These are phyloP conservation scores for Metarhizium brunneum DNA, from an alignment of 2,329 filamentous ascomycete genomes.

Conservation along the genomic window DNA sequence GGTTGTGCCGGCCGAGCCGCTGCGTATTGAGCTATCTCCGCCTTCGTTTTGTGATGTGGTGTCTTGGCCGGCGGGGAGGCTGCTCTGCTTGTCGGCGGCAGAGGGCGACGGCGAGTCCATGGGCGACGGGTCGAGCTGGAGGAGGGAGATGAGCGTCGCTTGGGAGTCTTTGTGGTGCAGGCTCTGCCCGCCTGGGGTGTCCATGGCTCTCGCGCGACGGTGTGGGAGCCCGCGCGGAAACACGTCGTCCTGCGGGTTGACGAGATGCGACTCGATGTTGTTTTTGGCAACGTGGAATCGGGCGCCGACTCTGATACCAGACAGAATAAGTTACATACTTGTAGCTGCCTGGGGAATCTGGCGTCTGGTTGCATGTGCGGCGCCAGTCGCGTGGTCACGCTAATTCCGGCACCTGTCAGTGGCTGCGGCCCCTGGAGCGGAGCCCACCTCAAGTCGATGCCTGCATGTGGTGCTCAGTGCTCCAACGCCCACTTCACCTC, in stretches of 20 bases:
- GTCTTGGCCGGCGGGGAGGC: constrained; percentile 21
- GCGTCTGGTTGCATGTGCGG: background rate
- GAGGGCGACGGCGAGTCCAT: constrained; percentile 46
- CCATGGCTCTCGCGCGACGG: constrained; percentile 5
- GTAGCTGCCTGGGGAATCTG: background rate
- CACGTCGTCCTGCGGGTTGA: too few species aligned
- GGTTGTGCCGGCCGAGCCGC: constrained; percentile 31
- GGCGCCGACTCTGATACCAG: too few species aligned
- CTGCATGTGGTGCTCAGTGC: too few species aligned
- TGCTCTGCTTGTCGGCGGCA: constrained; percentile 14
- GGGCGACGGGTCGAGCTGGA: constrained; percentile 74
- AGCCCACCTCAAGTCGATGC: background rate
- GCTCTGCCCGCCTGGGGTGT: constrained; percentile 4
- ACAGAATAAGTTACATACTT: too few species aligned
- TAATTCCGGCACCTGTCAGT: background rate
- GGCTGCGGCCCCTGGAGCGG: background rate
- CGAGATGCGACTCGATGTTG: too few species aligned
- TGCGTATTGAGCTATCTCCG: constrained; percentile 23
- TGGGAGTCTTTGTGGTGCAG: constrained; percentile 31
- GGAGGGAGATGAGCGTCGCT: constrained; percentile 55
- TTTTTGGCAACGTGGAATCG: too few species aligned
- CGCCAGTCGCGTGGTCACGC: background rate
- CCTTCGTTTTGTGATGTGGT: constrained; percentile 17
- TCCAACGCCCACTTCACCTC: too few species aligned
- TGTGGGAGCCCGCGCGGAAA: too few species aligned